Conservation (phyloP, 129 eudicot genomes). For the Flaveria sonorensis region DNA sequence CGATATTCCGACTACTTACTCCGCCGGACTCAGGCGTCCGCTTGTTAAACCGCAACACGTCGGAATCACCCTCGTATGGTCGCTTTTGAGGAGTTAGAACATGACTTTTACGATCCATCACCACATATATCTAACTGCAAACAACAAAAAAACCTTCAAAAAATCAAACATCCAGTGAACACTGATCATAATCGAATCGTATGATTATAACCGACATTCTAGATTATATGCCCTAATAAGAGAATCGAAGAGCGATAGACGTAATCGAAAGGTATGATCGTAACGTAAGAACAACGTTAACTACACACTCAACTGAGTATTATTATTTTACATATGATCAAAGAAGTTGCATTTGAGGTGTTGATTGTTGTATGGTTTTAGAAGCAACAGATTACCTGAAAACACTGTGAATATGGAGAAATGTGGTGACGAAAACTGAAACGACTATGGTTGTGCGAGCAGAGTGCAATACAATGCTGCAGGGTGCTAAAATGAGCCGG, state of each 20-base stretch:
- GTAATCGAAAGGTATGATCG: neutral
- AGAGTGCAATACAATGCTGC: no score
- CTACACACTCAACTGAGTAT: no score
- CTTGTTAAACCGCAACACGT: neutral
- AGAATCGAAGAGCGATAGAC: neutral
- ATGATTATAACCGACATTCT: no score
- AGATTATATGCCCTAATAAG: neutral
- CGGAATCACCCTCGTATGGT: conserved; percentile 5
- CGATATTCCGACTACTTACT: neutral
- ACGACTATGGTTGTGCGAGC: no score
- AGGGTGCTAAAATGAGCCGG: no score
- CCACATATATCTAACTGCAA: neutral
- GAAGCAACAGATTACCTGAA: conserved; percentile 6
- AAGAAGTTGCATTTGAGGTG: neutral
- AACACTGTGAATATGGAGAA: neutral
- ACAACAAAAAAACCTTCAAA: neutral
- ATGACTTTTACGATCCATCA: conserved; percentile 4
- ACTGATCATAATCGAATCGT: neutral
- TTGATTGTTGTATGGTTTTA: neutral
- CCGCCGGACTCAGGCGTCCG: conserved; percentile 20
- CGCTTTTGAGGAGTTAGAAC: conserved; percentile 33
- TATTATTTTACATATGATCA: neutral
- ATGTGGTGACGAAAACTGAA: no score
- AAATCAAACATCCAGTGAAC: neutral
- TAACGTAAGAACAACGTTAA: neutral